A percentile compares a stretch with the other conserved stretches of the same genome.
Conservation (phyloP, 345 rosid species). For the Brassica cretica region DNA sequence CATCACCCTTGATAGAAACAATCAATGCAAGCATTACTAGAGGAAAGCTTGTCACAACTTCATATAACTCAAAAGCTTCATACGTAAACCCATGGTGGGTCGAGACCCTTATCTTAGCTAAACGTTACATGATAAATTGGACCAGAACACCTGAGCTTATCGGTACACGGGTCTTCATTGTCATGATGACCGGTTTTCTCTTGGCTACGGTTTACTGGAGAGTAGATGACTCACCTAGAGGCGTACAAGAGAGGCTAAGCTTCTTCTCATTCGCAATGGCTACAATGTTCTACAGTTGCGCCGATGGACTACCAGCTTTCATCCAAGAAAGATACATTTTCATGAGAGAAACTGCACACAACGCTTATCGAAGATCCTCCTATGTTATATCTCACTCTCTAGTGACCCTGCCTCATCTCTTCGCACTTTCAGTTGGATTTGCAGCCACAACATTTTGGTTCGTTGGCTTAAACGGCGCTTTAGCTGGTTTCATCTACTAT, state of each 20-base stretch:
- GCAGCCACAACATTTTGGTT: conserved; percentile 69
- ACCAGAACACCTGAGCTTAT: conserved; percentile 38
- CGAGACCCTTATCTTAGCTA: conserved; percentile 28
- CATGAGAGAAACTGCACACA: conserved; percentile 55
- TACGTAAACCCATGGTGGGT: conserved; percentile 38
- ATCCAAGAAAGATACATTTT: conserved; percentile 77
- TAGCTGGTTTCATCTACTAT: conserved; percentile 59
- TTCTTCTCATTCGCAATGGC: conserved; percentile 54
- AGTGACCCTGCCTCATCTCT: conserved; percentile 60
- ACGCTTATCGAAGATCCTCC: conserved; percentile 69
- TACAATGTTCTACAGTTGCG: conserved; percentile 49
- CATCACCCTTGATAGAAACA: conserved; percentile 35
- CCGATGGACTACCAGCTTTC: conserved; percentile 47
- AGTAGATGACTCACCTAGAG: conserved; percentile 44
- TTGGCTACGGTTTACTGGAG: conserved; percentile 71
- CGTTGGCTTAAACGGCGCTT: conserved; percentile 70
- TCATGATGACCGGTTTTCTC: conserved; percentile 48
- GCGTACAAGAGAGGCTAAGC: conserved; percentile 50
- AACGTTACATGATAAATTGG: conserved; percentile 46
- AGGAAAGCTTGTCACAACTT: conserved; percentile 37
- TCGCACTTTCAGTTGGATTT: conserved; percentile 61
- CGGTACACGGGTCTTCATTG: conserved; percentile 30
- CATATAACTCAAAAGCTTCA: conserved; percentile 20
- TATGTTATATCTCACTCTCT: conserved; percentile 79
- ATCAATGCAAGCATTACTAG: conserved; percentile 33